A percentile compares a stretch with the other conserved stretches of the same genome.
Evolutionary conservation across 1,284 basidiomycete species (phyloP).

Genomic region (Agaricales sp.): DNA sequence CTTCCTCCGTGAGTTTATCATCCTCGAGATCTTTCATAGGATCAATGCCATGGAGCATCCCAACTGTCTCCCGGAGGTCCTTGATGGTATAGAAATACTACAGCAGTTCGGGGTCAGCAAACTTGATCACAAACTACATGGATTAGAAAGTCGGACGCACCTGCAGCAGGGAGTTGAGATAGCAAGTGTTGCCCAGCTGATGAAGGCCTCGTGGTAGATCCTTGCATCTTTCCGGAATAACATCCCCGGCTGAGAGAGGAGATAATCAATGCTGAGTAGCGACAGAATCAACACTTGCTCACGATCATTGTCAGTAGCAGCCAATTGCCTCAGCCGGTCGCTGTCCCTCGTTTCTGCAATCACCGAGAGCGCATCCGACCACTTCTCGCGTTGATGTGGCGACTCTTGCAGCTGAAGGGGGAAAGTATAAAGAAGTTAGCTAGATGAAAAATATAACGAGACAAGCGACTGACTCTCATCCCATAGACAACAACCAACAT

Average conservation of each 20-base stretch:
- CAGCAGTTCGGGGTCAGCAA: slow-evolving; percentile 9
- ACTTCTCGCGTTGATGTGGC: slow-evolving; percentile 44
- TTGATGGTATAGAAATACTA: slow-evolving; percentile 95
- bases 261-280: no score
- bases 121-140: no score
- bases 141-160: slow-evolving; percentile 25
- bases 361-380: slow-evolving; percentile 55
- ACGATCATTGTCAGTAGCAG: slow-evolving; percentile 66
- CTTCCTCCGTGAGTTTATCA: slow-evolving; percentile 67
- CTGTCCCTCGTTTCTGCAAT: slow-evolving; percentile 70
- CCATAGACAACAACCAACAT: slow-evolving; percentile 67
- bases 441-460: slow-evolving; percentile 1
- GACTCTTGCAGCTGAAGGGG: slow-evolving; percentile 55
- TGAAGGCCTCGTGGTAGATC: slow-evolving; percentile 82
- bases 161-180: slow-evolving; percentile 81
- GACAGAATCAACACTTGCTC: slow-evolving; percentile 24
- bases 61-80: slow-evolving; percentile 71
- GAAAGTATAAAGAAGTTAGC: slow-evolving; percentile 9
- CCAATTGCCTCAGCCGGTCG: slow-evolving; percentile 54
- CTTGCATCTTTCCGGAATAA: no score
- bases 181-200: slow-evolving; percentile 91
- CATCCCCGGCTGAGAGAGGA: no score
- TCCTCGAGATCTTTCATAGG: slow-evolving; percentile 43
- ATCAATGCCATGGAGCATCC: slow-evolving; percentile 46
- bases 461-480: slow-evolving; percentile 49